These are phyloP conservation scores for Aquilaria agallochum DNA, from an alignment of 441 rosid species.

Conservation along the genomic window DNA sequence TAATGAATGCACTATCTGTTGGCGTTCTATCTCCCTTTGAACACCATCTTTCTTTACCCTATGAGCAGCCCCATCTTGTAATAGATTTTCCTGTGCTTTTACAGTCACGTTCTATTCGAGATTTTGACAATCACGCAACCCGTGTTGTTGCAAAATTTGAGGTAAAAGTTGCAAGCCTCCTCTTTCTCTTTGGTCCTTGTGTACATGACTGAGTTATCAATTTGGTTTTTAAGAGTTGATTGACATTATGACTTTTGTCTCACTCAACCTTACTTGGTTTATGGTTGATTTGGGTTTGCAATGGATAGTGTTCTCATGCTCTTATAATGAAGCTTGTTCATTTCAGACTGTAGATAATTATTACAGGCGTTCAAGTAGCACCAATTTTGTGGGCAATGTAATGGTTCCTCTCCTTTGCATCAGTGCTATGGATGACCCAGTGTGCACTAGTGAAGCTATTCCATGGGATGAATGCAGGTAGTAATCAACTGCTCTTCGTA, in stretches of 20 bases:
- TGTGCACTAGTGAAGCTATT: slow-evolving; percentile 88
- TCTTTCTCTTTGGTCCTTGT: slow-evolving; percentile 11
- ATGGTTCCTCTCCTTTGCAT: slow-evolving; percentile 79
- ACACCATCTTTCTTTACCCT: too few species aligned
- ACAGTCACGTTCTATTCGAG: slow-evolving; percentile 81
- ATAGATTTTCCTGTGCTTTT: slow-evolving; percentile 17
- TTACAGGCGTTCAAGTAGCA: slow-evolving; percentile 79
- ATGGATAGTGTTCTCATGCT: not conserved
- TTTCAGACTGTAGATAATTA: slow-evolving; percentile 82
- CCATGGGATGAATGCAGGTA: slow-evolving; percentile 97
- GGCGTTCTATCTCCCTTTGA: too few species aligned
- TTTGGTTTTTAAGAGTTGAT: not conserved
- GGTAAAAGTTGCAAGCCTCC: slow-evolving; percentile 32
- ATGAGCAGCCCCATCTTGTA: too few species aligned
- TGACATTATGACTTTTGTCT: too few species aligned
- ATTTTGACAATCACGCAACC: slow-evolving; percentile 73
- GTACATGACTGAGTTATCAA: too few species aligned
- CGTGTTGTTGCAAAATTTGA: slow-evolving; percentile 72
- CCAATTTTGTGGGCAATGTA: slow-evolving; percentile 50
- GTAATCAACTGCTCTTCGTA: not conserved
- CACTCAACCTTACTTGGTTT: too few species aligned
- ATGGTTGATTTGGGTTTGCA: too few species aligned
- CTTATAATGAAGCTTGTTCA: slow-evolving; percentile 13
- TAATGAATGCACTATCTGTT: too few species aligned
- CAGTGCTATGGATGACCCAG: slow-evolving; percentile 90